Evolutionary conservation across 768 basidiomycete genomes (phyloP), one percentile per base, ranked within the genome.

Genomic region (Boletus subcaerulescens): DNA sequence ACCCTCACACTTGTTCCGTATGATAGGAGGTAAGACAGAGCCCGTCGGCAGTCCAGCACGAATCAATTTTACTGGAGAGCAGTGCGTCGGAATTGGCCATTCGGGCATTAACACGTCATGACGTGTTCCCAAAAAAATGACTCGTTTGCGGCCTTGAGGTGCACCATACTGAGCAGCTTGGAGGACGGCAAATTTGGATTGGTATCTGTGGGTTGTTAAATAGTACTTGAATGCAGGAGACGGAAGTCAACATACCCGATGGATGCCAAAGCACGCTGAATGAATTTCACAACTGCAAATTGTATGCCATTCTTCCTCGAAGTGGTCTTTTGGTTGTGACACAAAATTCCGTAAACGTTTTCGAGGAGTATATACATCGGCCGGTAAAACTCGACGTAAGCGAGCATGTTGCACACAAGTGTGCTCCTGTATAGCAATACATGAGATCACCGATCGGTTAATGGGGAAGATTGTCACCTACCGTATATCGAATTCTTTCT

Each of bases 131-230:
- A 79, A 80, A 65, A 91, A 84, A 43, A 91, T 86, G 13, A 90
- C 77, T 17, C 89, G 76, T 26, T 75, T 71, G 10, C 89, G 81
- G 44, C 76, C 73, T 71, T 91, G 89, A 17, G 89, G 87, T 20
- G 80, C 78, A 26, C 89, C 89, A 67, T 89, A 89, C 35, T 84
- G 82, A 0, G 77, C 82, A 22, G 88, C 85, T 61, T 91, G 86
- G 0, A 90, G 72, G 15, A 85, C 70, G n/a, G 78, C 80, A 68
- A 79, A 82, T 18, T 75, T 80, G 3, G 80, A 82, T 70, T 91
- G 89, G 63, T 91, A 91, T 53, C 59, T 65, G 48, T 26, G 5
- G 15, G n/a, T 42, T 0, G 44, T 53, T 41, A 61, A 39, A 26
- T 12, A 42, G 22, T 14, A 22, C 45, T 10, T 48, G 7, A 45